phyloP scores from a whole-genome alignment of 176 grass and related monocot species.

The Raddia distichophylla region DNA sequence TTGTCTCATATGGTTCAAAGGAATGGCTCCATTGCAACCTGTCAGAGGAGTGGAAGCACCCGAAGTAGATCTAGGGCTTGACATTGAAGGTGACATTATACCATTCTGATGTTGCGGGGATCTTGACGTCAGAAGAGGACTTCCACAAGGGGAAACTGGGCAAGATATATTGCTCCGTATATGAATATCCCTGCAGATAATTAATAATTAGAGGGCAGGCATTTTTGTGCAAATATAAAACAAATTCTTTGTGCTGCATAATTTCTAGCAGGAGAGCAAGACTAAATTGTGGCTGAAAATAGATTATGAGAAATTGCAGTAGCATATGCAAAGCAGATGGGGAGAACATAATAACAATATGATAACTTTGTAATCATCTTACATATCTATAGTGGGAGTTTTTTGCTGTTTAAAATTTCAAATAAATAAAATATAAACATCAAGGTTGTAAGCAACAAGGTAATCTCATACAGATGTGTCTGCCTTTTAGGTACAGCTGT shows the following conservation, averaged over 20 bases:
- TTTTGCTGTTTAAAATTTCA: conserved; percentile 5
- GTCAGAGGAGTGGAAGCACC: conserved; percentile 89
- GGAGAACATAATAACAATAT: conserved; percentile 3
- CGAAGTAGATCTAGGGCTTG: conserved; percentile 86
- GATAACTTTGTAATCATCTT: conserved; percentile 9
- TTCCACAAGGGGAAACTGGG: conserved; percentile 93
- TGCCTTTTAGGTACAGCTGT: neutral
- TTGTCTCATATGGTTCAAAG: conserved; percentile 70
- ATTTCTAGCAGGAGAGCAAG: conserved; percentile 13
- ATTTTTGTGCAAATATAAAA: conserved; percentile 38
- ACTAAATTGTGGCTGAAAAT: conserved; percentile 13
- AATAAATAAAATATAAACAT: conserved; percentile 24
- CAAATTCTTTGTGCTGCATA: conserved; percentile 1
- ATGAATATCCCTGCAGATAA: conserved; percentile 71
- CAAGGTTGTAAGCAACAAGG: neutral
- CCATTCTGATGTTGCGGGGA: conserved; percentile 81
- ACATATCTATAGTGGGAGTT: conserved; percentile 1
- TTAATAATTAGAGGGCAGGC: conserved; percentile 18
- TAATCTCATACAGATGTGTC: conserved; percentile 9
- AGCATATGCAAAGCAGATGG: conserved; percentile 26
- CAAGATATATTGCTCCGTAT: conserved; percentile 91
- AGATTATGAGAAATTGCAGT: conserved; percentile 29
- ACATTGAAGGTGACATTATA: conserved; percentile 91
- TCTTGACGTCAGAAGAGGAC: conserved; percentile 79
- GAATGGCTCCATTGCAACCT: conserved; percentile 72